Conservation (phyloP, 257 asterid genomes). For the Lavandula angustifolia region DNA sequence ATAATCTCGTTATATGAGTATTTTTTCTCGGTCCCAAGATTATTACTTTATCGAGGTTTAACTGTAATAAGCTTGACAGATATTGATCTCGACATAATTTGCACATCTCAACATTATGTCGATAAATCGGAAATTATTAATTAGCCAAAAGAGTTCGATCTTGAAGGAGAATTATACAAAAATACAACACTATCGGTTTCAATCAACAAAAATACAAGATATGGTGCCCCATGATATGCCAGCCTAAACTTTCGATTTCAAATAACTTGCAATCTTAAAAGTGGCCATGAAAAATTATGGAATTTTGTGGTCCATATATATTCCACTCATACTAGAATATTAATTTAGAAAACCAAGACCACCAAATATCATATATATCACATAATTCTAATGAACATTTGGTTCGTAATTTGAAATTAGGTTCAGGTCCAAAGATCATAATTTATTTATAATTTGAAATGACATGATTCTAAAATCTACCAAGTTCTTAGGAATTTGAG, state of each 20-base stretch:
- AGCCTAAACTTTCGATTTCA: slow-evolving; percentile 10
- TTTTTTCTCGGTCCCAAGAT: too few relatives aligned
- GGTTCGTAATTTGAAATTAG: too few relatives aligned
- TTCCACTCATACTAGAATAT: slow-evolving; percentile 24
- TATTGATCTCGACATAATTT: too few relatives aligned
- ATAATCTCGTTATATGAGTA: too few relatives aligned
- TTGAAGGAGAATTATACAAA: slow-evolving; percentile 19
- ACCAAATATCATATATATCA: slow-evolving; percentile 19
- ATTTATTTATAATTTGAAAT: too few relatives aligned
- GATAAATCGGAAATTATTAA: neutral
- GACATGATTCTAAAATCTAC: too few relatives aligned
- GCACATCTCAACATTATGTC: too few relatives aligned
- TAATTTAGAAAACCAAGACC: slow-evolving; percentile 19
- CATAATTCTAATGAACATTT: neutral
- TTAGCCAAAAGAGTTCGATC: neutral
- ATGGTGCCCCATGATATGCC: slow-evolving; percentile 36
- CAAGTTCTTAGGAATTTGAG: too few relatives aligned
- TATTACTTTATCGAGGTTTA: too few relatives aligned
- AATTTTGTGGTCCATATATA: slow-evolving; percentile 29
- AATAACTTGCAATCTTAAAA: slow-evolving; percentile 27
- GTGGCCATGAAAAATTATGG: slow-evolving; percentile 22
- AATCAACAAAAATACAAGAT: slow-evolving; percentile 16
- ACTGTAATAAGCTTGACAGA: too few relatives aligned
- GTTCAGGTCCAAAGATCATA: too few relatives aligned
- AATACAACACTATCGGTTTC: slow-evolving; percentile 15